Evolutionary conservation across 2,329 filamentous ascomycete genomes (phyloP).

Genomic region (Exophiala aquamarina): DNA sequence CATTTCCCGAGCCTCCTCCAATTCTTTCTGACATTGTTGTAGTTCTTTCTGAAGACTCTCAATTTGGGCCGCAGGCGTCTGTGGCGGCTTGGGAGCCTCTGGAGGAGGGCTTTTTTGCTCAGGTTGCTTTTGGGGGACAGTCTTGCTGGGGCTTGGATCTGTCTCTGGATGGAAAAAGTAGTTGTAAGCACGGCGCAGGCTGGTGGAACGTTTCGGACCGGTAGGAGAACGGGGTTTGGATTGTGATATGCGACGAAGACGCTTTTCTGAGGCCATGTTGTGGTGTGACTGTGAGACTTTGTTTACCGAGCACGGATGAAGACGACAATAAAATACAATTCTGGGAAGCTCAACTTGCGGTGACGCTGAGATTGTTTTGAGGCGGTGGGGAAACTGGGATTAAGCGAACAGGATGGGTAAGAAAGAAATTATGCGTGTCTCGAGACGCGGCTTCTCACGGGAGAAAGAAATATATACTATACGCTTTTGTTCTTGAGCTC

Average conservation of each 20-base stretch:
- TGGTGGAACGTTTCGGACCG: slow-evolving; percentile 20
- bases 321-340: slow-evolving; percentile 5
- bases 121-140: background rate
- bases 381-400: slow-evolving; percentile 10
- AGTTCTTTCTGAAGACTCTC: slow-evolving; percentile 18
- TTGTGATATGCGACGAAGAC: slow-evolving; percentile 21
- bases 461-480: slow-evolving; percentile 4
- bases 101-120: slow-evolving; percentile 7
- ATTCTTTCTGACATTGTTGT: slow-evolving; percentile 24
- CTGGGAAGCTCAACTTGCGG: slow-evolving; percentile 1
- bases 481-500: background rate
- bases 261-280: slow-evolving; percentile 23
- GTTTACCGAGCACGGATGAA: no score
- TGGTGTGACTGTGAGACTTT: background rate
- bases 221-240: slow-evolving; percentile 12
- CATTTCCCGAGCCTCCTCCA: slow-evolving; percentile 21
- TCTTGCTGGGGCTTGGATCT: background rate
- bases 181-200: slow-evolving; percentile 23
- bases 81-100: slow-evolving; percentile 4
- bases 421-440: background rate
- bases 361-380: slow-evolving; percentile 17
- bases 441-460: background rate
- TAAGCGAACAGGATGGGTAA: slow-evolving; percentile 8
- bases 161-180: slow-evolving; percentile 20
- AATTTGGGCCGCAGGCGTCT: slow-evolving; percentile 2